Percentiles rank a stretch among this genome's conserved stretches.
Conservation (phyloP, 106 monocot genomes). For the Gastrodia elata region DNA sequence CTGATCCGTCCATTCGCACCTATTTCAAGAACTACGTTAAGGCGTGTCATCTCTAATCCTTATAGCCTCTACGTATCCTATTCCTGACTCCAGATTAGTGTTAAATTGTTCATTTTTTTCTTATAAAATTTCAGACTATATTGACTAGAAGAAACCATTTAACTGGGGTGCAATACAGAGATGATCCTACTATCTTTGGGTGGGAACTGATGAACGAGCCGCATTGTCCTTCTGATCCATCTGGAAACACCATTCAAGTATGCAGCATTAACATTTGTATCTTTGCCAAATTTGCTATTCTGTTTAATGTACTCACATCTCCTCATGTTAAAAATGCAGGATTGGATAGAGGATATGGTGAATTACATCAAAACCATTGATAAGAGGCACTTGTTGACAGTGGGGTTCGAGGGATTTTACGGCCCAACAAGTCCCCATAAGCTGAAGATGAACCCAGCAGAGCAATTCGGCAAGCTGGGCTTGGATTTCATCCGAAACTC, state of each 20-base stretch:
- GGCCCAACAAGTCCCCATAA: slow-evolving; percentile 60
- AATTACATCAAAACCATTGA: slow-evolving; percentile 65
- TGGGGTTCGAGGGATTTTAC: slow-evolving; percentile 88
- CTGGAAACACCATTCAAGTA: slow-evolving; percentile 85
- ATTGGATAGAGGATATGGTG: slow-evolving; percentile 94
- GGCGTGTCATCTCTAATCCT: slow-evolving; percentile 18
- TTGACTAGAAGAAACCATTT: slow-evolving; percentile 87
- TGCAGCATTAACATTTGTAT: background rate
- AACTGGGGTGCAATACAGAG: slow-evolving; percentile 75
- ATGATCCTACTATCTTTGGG: slow-evolving; percentile 91
- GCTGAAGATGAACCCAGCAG: slow-evolving; percentile 50
- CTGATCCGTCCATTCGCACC: slow-evolving; percentile 62
- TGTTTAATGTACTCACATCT: background rate
- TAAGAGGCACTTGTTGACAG: slow-evolving; percentile 71
- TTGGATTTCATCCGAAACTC: slow-evolving; percentile 91
- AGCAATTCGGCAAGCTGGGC: slow-evolving; percentile 46
- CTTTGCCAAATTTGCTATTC: background rate
- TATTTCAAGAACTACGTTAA: slow-evolving; percentile 90
- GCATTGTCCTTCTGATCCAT: slow-evolving; percentile 54
- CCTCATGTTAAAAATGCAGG: slow-evolving; percentile 26
- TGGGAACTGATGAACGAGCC: slow-evolving; percentile 99
- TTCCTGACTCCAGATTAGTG: background rate
- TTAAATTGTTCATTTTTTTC: slow-evolving; percentile 10
- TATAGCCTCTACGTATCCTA: background rate
- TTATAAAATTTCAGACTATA: slow-evolving; percentile 64